Percentiles rank a stretch among this genome's conserved stretches.
Evolutionary conservation across 495 filamentous ascomycete genomes (phyloP).

Genomic region (Usnea hakonensis): DNA sequence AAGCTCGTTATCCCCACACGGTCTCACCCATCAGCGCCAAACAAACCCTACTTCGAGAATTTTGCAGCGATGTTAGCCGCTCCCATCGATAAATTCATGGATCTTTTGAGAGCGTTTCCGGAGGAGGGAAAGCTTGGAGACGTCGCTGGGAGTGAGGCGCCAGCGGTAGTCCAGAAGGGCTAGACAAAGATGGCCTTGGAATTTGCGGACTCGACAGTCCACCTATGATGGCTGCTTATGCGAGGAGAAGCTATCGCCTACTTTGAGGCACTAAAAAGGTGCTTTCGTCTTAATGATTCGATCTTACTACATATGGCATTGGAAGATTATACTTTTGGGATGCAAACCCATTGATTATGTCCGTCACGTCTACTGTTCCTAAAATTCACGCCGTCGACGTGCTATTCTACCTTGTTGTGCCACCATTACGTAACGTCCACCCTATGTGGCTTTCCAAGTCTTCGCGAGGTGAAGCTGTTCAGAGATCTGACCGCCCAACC

Average conservation of each 20-base stretch:
- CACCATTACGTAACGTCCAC: too few species aligned
- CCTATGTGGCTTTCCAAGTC: too few species aligned
- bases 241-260: background rate
- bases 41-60: slow-evolving; percentile 46
- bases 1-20: slow-evolving; percentile 26
- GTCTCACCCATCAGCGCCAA: slow-evolving; percentile 35
- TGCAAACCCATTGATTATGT: background rate
- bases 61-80: slow-evolving; percentile 41
- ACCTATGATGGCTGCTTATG: background rate
- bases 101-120: slow-evolving; percentile 44
- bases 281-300: background rate
- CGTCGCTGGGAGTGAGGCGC: background rate
- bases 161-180: background rate
- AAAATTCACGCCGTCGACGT: background rate
- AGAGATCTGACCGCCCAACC: too few species aligned
- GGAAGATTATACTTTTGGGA: background rate
- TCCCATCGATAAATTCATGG: slow-evolving; percentile 44
- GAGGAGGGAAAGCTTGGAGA: slow-evolving; percentile 3
- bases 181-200: background rate
- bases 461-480: too few species aligned
- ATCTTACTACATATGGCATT: background rate
- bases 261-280: background rate
- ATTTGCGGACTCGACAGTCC: background rate
- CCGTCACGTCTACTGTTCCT: background rate
- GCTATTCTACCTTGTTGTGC: too few species aligned